phyloP scores from a whole-genome alignment of 768 basidiomycete species.

The Tricholoma sp. region DNA sequence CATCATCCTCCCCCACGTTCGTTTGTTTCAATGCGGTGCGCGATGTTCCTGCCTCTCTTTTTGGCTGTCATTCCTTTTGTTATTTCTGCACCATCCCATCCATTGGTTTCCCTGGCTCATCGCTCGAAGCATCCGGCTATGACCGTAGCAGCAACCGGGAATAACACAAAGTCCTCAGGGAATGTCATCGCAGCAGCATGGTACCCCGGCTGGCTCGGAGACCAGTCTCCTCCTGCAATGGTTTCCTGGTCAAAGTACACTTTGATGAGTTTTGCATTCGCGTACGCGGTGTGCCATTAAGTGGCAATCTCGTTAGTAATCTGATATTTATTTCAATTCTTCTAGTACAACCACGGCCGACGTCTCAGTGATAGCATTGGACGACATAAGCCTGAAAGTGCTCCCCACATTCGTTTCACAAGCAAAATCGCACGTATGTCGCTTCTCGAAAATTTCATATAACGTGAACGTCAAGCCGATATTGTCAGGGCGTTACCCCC shows the following conservation, averaged over 20 bases:
- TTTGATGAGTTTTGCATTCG: slow-evolving; percentile 42
- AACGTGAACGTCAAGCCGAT: neutral
- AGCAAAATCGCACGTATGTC: slow-evolving; percentile 37
- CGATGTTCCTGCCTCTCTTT: slow-evolving; percentile 13
- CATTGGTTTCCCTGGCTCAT: slow-evolving; percentile 24
- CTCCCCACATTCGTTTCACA: slow-evolving; percentile 52
- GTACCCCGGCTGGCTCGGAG: slow-evolving; percentile 50
- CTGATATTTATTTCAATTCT: slow-evolving; percentile 1
- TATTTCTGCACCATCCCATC: slow-evolving; percentile 18
- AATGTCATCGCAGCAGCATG: slow-evolving; percentile 47
- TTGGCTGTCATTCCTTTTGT: slow-evolving; percentile 21
- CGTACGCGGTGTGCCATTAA: slow-evolving; percentile 26
- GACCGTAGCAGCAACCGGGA: neutral
- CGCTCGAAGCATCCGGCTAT: neutral
- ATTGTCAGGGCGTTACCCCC: slow-evolving; percentile 46
- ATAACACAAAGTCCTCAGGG: slow-evolving; percentile 6
- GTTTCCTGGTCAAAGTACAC: slow-evolving; percentile 56
- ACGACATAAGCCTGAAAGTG: slow-evolving; percentile 36
- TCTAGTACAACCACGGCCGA: slow-evolving; percentile 33
- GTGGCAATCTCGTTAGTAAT: neutral
- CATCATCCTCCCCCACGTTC: neutral
- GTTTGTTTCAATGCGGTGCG: slow-evolving; percentile 3
- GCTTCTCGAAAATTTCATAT: neutral
- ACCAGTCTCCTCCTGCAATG: slow-evolving; percentile 32
- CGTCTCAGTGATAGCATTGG: slow-evolving; percentile 28